phyloP scores from a whole-genome alignment of 2,329 filamentous ascomycete species.

The Fusarium xylarioides region DNA sequence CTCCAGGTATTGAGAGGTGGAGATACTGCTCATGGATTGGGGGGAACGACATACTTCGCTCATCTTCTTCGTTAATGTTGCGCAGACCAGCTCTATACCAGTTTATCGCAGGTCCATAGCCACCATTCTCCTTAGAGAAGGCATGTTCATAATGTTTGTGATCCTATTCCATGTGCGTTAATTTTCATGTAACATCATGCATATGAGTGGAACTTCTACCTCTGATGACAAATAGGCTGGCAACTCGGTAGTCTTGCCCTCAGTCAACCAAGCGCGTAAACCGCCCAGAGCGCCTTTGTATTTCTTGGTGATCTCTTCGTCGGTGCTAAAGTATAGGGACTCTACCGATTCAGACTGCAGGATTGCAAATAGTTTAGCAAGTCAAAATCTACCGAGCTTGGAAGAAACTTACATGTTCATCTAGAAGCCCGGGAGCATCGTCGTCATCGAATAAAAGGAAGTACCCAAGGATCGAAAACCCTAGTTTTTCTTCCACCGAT shows the following conservation, averaged over 20 bases:
- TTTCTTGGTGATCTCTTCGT: not conserved
- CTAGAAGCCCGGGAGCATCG: not conserved
- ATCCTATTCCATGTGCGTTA: not conserved
- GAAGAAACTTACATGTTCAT: not conserved
- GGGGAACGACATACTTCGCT: not conserved
- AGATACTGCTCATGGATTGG: not conserved
- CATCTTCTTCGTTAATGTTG: not conserved
- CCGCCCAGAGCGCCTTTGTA: not conserved
- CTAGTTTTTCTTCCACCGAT: not conserved
- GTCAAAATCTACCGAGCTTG: fast-evolving
- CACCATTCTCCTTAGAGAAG: not conserved
- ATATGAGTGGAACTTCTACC: fast-evolving
- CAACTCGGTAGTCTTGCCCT: not conserved
- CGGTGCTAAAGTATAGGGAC: not conserved
- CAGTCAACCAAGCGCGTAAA: not conserved
- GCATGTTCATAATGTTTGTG: not conserved
- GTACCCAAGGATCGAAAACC: not conserved
- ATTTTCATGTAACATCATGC: fast-evolving
- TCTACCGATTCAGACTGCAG: not conserved
- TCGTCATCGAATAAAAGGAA: not conserved
- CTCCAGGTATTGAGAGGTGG: not conserved
- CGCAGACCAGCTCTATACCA: not conserved
- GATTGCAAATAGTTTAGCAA: fast-evolving
- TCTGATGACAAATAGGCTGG: not conserved
- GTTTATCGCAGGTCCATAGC: not conserved